phyloP scores from a whole-genome alignment of 352 stramenopile species.

The Pythium phragmitis region DNA sequence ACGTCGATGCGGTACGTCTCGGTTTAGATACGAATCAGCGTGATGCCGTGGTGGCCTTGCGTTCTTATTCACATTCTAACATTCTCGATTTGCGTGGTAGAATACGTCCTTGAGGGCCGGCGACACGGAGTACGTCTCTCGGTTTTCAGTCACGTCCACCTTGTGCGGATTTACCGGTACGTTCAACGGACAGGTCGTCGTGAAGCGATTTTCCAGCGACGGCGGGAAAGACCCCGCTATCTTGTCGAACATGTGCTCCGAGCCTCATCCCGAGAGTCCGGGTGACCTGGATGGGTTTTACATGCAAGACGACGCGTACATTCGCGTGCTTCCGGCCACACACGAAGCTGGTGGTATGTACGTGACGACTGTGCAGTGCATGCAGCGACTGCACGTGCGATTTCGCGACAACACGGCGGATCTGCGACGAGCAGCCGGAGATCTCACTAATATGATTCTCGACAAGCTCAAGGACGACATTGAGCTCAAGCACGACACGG shows the following conservation, averaged over 20 bases:
- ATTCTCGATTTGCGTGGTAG: background rate
- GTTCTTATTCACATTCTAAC: no score
- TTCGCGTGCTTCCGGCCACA: slow-evolving; percentile 6
- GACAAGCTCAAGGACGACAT: slow-evolving; percentile 19
- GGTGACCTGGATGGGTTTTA: background rate
- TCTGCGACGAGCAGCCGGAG: background rate
- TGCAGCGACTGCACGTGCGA: slow-evolving; percentile 4
- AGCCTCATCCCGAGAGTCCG: background rate
- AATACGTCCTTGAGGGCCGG: background rate
- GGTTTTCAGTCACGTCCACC: background rate
- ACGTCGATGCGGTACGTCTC: slow-evolving; percentile 7
- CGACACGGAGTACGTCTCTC: slow-evolving; percentile 7
- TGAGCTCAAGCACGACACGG: slow-evolving; percentile 20
- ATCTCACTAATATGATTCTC: slow-evolving; percentile 8
- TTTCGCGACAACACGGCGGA: background rate
- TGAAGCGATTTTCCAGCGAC: slow-evolving; percentile 2
- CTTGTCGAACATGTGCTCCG: slow-evolving; percentile 4
- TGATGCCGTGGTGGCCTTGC: background rate
- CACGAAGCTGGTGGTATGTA: background rate
- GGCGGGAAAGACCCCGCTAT: background rate
- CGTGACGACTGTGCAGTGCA: slow-evolving; percentile 13
- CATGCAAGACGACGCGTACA: slow-evolving; percentile 1
- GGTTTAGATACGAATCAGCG: background rate
- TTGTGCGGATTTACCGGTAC: background rate
- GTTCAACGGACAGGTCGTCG: slow-evolving; percentile 11